Conservation (phyloP, 176 grass and related monocot genomes). For the Oryza australiensis region DNA sequence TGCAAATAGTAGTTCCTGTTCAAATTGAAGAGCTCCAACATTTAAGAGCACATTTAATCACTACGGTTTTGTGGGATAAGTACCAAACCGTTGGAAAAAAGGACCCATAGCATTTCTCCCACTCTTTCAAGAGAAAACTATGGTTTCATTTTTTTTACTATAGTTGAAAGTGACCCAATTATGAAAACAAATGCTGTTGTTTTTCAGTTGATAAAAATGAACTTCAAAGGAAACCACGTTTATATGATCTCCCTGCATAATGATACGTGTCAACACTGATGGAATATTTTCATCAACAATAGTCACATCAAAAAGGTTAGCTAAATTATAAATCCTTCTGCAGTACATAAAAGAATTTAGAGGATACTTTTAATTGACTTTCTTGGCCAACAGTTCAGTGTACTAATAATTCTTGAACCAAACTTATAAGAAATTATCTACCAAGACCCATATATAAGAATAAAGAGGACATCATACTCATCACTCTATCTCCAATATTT, state of each 20-base stretch:
- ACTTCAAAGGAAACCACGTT: not conserved
- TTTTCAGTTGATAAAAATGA: not conserved
- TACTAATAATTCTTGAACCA: slow-evolving; percentile 15
- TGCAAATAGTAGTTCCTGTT: not conserved
- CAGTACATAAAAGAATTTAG: not conserved
- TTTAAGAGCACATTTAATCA: slow-evolving; percentile 2
- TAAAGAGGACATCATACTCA: slow-evolving; percentile 35
- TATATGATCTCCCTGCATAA: no score
- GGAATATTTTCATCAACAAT: not conserved
- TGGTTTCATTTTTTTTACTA: not conserved
- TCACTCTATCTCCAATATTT: slow-evolving; percentile 10
- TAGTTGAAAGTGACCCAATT: not conserved
- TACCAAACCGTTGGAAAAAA: not conserved
- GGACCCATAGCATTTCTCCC: not conserved
- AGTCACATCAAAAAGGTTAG: not conserved
- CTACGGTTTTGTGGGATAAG: not conserved
- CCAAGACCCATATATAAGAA: slow-evolving; percentile 21
- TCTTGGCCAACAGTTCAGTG: not conserved
- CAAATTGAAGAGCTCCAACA: not conserved
- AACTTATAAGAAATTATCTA: not conserved
- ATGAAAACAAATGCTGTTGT: not conserved
- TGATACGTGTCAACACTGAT: not conserved
- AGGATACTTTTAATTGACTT: slow-evolving; percentile 15
- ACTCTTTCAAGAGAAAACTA: not conserved
- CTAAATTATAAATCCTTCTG: not conserved